Percentiles rank a stretch among this genome's conserved stretches.
Conservation (phyloP, 495 filamentous ascomycete genomes). For the Neurospora sp. region DNA sequence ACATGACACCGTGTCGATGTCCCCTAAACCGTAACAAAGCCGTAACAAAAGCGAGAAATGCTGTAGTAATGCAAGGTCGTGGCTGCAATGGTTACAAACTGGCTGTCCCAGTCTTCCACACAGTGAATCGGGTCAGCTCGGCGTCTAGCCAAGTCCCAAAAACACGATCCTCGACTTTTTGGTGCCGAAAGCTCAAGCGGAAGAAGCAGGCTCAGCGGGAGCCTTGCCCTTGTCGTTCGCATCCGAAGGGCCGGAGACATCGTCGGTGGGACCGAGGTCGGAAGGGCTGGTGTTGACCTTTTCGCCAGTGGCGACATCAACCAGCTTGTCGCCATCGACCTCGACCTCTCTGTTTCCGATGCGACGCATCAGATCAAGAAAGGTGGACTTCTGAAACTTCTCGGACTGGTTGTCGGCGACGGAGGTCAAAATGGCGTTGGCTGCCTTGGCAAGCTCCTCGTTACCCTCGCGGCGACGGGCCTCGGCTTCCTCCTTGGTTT, state of each 20-base stretch:
- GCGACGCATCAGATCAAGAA: constrained; percentile 33
- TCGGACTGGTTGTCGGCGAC: constrained; percentile 26
- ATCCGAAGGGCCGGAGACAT: not conserved
- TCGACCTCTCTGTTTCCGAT: constrained; percentile 29
- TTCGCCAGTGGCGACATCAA: constrained; percentile 22
- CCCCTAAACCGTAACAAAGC: not conserved
- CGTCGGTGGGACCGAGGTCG: not conserved
- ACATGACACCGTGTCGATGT: not conserved
- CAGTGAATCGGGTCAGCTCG: too few relatives aligned
- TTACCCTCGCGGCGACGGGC: constrained; percentile 3
- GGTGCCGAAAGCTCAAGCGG: not conserved
- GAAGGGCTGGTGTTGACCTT: constrained; percentile 1
- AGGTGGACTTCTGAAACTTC: constrained; percentile 36
- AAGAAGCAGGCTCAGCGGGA: not conserved
- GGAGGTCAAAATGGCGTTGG: constrained; percentile 27
- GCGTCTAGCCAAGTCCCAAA: too few relatives aligned
- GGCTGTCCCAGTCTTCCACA: too few relatives aligned
- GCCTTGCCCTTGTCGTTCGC: not conserved
- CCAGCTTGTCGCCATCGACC: constrained; percentile 27
- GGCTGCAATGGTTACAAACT: not conserved
- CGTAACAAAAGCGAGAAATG: not conserved
- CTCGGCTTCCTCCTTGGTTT: constrained; percentile 2
- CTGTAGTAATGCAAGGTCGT: not conserved
- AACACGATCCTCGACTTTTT: not conserved
- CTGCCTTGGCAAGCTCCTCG: constrained; percentile 28